Evolutionary conservation across 169 alveolate genomes (phyloP).

Genomic region (Eimeria sp.): DNA sequence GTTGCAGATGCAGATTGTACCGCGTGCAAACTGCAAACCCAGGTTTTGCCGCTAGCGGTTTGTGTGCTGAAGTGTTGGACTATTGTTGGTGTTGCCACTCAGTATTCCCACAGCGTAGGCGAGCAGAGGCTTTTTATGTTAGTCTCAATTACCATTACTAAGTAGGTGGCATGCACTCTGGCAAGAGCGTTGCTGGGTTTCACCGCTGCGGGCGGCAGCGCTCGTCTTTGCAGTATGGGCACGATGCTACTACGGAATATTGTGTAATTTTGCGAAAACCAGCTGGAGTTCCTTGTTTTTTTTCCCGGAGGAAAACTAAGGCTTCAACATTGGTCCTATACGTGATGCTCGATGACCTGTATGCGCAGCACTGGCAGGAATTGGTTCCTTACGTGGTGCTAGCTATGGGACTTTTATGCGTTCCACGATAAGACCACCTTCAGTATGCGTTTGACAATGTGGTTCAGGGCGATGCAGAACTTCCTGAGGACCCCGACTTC

Average conservation of each 20-base stretch:
- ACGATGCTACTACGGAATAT: not conserved
- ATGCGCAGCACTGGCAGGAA: not conserved
- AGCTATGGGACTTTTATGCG: not conserved
- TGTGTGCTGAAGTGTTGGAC: not conserved
- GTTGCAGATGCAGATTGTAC: not conserved
- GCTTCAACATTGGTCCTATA: not conserved
- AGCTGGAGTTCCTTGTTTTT: not conserved
- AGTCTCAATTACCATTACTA: not conserved
- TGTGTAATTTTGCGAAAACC: not conserved
- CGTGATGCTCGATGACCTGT: not conserved
- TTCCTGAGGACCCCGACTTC: slow-evolving; percentile 88
- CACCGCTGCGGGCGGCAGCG: not conserved
- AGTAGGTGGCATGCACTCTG: not conserved
- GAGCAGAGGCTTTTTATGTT: not conserved
- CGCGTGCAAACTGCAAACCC: too few relatives aligned
- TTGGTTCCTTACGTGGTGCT: too few relatives aligned
- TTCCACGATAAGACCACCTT: not conserved
- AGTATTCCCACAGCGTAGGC: not conserved
- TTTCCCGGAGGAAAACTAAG: too few relatives aligned
- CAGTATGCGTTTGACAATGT: not conserved
- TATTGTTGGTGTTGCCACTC: not conserved
- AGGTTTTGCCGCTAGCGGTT: slow-evolving; percentile 1
- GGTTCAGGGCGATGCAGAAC: slow-evolving; percentile 87
- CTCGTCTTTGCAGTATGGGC: not conserved
- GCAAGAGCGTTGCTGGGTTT: not conserved